Evolutionary conservation across 306 rosid species (phyloP).

Genomic region (Quercus parvula): DNA sequence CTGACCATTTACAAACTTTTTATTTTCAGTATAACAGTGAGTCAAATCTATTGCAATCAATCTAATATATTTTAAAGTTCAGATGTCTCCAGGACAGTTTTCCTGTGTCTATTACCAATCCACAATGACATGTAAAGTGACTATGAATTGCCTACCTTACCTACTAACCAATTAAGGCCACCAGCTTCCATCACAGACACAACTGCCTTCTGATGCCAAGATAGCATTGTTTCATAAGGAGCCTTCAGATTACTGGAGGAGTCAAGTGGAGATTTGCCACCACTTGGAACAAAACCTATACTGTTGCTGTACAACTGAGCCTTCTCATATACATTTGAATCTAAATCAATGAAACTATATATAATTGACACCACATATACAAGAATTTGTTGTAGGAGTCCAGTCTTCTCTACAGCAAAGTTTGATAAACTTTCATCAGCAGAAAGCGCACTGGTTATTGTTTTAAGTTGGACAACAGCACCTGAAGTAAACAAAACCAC

Average conservation of each 20-base stretch:
- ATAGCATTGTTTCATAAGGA: slow-evolving; percentile 58
- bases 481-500: slow-evolving; percentile 54
- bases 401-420: slow-evolving; percentile 52
- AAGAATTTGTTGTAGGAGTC: slow-evolving; percentile 74
- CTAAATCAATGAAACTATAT: slow-evolving; percentile 65
- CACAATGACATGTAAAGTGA: slow-evolving; percentile 1
- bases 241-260: slow-evolving; percentile 55
- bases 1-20: not conserved
- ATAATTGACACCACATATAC: slow-evolving; percentile 69
- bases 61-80: not conserved
- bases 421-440: slow-evolving; percentile 65
- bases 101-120: not conserved
- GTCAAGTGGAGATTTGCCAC: slow-evolving; percentile 38
- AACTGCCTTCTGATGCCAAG: slow-evolving; percentile 92
- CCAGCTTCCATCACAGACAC: slow-evolving; percentile 98
- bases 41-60: not conserved
- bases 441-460: slow-evolving; percentile 65
- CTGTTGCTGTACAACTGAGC: slow-evolving; percentile 52
- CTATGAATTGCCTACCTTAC: slow-evolving; percentile 84
- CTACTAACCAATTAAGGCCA: slow-evolving; percentile 99
- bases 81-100: not conserved
- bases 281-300: slow-evolving; percentile 34
- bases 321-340: slow-evolving; percentile 52
- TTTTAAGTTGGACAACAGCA: slow-evolving; percentile 88
- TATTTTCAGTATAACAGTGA: not conserved